Evolutionary conservation across 441 rosid species (phyloP), one percentile per base, ranked within the genome.

Genomic region (Croton setiger): DNA sequence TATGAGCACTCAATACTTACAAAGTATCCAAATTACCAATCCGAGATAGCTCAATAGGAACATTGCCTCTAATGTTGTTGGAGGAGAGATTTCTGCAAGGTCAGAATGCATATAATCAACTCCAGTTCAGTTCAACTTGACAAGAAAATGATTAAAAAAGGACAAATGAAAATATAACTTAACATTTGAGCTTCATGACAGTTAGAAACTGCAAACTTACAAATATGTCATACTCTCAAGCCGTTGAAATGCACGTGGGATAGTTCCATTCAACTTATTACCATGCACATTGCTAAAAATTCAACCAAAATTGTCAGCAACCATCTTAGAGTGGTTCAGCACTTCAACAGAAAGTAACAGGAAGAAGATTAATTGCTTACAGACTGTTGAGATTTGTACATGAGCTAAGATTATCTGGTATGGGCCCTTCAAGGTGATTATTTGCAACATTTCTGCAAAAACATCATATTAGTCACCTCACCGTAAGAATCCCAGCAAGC

Each of bases 321-420:
- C 44, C 58, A 73, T 62, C 53, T 52, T 9, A 37, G 44, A 60
- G 61, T 59, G 11, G 41, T 12, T 20, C 14, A 37, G 52, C 7
- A n/a, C 57, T 11, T 17, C 21, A 68, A 44, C 47, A 47, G 37
- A 61, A 31, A 17, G 49, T 55, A 2, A 44, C 3, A 66, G 21
- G 44, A 60, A 23, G 33, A 37, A 15, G 48, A 36, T 21, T 18
- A 57, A 57, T 69, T 66, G 43, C 93, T 72, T 83, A 93, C 97
- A 93, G 89, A 83, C 93, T 89, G 76, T 87, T 93, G 74, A 93
- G 88, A 83, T 88, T 91, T 44, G 92, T 85, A 68, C 98, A 91
- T 4, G 95, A 91, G 79, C 96, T 91, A 41, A 93, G 83, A 75
- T 89, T 83, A 69, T 81, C 92, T 53, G 98, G 97, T 75, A 91